phyloP scores from a whole-genome alignment of 768 basidiomycete species.

The Leccinum disarticulatum region DNA sequence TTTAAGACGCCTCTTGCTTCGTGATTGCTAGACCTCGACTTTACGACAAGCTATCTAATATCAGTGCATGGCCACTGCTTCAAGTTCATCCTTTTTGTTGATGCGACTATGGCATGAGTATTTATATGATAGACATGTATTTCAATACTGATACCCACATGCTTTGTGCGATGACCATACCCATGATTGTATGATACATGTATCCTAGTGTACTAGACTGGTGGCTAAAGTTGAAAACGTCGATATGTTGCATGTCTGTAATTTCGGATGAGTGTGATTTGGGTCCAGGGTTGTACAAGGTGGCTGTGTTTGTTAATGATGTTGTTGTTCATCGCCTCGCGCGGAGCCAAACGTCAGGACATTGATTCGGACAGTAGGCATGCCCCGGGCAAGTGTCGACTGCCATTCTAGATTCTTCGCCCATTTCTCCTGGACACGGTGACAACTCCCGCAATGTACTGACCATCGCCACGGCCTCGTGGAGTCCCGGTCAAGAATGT shows the following conservation, averaged over 20 bases:
- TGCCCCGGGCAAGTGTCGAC: background rate
- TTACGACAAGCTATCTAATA: background rate
- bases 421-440: background rate
- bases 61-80: background rate
- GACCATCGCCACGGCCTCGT: conserved; percentile 10
- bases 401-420: background rate
- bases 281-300: background rate
- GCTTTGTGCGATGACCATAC: conserved; percentile 18
- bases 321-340: too few relatives aligned
- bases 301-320: background rate
- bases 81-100: background rate
- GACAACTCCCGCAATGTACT: background rate
- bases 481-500: conserved; percentile 13
- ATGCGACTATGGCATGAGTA: background rate
- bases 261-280: background rate
- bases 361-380: too few relatives aligned
- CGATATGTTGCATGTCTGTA: background rate
- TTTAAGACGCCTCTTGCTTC: conserved; percentile 34
- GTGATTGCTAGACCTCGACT: conserved; percentile 5
- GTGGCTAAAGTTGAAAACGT: background rate
- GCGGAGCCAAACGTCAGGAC: too few relatives aligned
- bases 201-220: conserved; percentile 8
- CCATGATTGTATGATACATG: conserved; percentile 7
- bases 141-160: conserved; percentile 20
- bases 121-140: conserved; percentile 13